Conservation (phyloP, 768 basidiomycete genomes). For the Terana coerulea region DNA sequence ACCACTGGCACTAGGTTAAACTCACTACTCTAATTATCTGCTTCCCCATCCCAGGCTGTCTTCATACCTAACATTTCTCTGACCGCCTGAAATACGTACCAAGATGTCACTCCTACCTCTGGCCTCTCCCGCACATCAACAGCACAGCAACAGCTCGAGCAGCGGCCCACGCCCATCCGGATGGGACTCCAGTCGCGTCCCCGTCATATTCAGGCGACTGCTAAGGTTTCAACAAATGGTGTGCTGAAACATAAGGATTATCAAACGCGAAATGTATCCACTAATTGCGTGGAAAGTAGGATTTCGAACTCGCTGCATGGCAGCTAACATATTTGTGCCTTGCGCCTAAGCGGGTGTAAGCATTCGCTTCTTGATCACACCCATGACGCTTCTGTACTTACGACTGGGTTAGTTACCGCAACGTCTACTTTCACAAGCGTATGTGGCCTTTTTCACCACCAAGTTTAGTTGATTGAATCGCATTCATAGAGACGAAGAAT, state of each 20-base stretch:
- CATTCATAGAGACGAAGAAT: conserved; percentile 82
- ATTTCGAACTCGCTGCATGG: conserved; percentile 96
- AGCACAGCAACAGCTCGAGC: conserved; percentile 1
- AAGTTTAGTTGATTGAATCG: neutral
- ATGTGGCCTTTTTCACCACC: conserved; percentile 22
- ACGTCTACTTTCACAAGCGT: conserved; percentile 99
- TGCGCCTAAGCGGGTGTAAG: conserved; percentile 87
- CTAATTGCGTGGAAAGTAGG: conserved; percentile 51
- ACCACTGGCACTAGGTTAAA: too few species aligned
- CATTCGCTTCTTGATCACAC: conserved; percentile 7
- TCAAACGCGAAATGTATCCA: neutral
- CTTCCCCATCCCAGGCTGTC: too few species aligned
- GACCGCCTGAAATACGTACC: neutral
- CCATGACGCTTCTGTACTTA: conserved; percentile 14
- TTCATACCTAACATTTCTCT: too few species aligned
- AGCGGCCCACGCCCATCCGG: conserved; percentile 5
- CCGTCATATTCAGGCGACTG: conserved; percentile 75
- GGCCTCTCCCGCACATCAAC: conserved; percentile 13
- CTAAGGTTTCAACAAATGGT: conserved; percentile 89
- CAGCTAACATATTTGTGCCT: conserved; percentile 92
- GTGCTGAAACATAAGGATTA: conserved; percentile 19
- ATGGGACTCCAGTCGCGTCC: conserved; percentile 51
- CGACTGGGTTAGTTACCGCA: conserved; percentile 76
- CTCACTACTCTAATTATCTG: too few species aligned
- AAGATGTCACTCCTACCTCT: conserved; percentile 16